Evolutionary conservation across 2,329 filamentous ascomycete species (phyloP).

Genomic region (Scedosporium dehoogii): DNA sequence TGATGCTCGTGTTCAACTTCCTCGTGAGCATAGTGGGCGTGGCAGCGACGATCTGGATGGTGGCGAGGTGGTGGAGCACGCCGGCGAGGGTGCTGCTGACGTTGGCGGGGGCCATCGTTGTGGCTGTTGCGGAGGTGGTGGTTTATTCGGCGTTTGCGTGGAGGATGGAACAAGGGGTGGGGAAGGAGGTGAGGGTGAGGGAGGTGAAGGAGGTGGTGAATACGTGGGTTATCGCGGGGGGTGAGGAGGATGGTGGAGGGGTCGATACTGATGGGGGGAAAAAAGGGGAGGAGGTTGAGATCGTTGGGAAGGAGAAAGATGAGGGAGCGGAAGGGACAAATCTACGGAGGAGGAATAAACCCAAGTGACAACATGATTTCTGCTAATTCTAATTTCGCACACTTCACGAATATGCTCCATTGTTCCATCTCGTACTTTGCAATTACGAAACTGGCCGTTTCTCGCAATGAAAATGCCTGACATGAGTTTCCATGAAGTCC

Average conservation of each 20-base stretch:
- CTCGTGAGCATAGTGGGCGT: constrained; percentile 76
- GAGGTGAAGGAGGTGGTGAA: constrained; percentile 62
- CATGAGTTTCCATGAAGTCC: too few species aligned
- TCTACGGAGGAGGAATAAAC: constrained; percentile 4
- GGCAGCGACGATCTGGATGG: constrained; percentile 68
- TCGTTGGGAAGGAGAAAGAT: background rate
- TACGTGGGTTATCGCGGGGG: constrained; percentile 55
- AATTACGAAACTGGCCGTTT: too few species aligned
- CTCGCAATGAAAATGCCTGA: too few species aligned
- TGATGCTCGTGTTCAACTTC: constrained; percentile 82
- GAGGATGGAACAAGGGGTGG: constrained; percentile 59
- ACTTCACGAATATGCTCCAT: background rate
- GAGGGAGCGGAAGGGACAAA: background rate
- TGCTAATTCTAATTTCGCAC: background rate
- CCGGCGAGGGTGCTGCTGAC: constrained; percentile 61
- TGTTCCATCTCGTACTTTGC: background rate
- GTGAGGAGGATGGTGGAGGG: constrained; percentile 19
- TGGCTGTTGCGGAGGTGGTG: constrained; percentile 66
- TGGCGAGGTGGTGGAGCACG: constrained; percentile 64
- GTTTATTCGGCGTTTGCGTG: constrained; percentile 69
- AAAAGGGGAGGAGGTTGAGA: background rate
- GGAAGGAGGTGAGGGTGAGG: constrained; percentile 45
- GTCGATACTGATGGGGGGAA: constrained; percentile 11
- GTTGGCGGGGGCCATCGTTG: constrained; percentile 57
- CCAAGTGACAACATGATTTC: background rate